These are phyloP conservation scores for Eucalyptus regnans DNA, from an alignment of 345 rosid species.

Conservation along the genomic window DNA sequence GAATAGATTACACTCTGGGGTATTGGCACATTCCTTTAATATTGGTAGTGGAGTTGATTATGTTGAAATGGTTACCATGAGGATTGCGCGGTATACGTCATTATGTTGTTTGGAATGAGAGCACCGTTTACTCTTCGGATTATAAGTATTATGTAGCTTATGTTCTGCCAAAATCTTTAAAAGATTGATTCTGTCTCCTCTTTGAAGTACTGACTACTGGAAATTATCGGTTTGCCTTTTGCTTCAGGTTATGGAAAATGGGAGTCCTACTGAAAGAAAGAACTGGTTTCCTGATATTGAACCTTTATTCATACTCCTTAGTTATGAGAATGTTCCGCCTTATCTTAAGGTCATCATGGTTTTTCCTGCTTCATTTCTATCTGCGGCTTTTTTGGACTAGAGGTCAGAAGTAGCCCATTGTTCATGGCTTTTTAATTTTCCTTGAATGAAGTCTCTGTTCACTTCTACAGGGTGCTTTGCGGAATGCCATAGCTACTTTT, in stretches of 20 bases:
- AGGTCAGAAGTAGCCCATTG: not conserved
- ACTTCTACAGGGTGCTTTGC: constrained; percentile 69
- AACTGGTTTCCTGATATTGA: constrained; percentile 91
- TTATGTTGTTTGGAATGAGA: not conserved
- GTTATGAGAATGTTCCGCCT: constrained; percentile 91
- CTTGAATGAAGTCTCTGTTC: not conserved
- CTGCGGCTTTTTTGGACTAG: not conserved
- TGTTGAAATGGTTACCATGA: not conserved
- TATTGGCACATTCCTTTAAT: not conserved
- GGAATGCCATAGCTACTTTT: constrained; percentile 74
- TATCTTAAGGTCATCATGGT: constrained; percentile 58
- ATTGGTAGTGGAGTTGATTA: not conserved
- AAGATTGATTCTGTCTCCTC: not conserved
- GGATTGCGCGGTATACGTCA: not conserved
- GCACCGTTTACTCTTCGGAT: not conserved
- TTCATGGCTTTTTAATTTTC: not conserved
- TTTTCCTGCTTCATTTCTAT: not conserved
- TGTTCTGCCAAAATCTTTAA: not conserved
- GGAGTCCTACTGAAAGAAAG: constrained; percentile 71
- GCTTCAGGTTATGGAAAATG: constrained; percentile 69
- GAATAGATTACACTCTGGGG: not conserved
- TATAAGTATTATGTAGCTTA: not conserved
- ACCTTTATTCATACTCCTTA: constrained; percentile 92
- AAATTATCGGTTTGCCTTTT: not conserved
- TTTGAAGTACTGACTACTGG: not conserved